Conservation (phyloP, 2,329 filamentous ascomycete species). For the Sodiomyces alkalinus region DNA sequence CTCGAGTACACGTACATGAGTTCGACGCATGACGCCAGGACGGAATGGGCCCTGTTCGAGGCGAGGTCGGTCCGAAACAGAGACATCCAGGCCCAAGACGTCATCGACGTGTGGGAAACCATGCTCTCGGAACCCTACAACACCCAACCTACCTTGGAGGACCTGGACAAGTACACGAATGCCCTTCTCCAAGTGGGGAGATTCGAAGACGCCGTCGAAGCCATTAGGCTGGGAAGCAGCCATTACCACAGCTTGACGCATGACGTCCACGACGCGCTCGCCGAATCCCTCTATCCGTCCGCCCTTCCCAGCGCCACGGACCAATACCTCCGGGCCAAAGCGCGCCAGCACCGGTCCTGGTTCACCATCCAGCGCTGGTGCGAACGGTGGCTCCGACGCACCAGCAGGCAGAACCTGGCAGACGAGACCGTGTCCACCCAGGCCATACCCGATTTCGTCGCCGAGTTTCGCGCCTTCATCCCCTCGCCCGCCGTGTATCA, state of each 20-base stretch:
- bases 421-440: neutral
- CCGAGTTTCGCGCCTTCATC: slow-evolving; percentile 6
- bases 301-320: slow-evolving; percentile 2
- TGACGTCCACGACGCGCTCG: slow-evolving; percentile 4
- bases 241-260: slow-evolving; percentile 2
- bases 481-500: slow-evolving; percentile 5
- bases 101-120: slow-evolving; percentile 38
- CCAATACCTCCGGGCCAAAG: slow-evolving; percentile 4
- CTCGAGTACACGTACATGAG: slow-evolving; percentile 53
- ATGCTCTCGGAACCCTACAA: slow-evolving; percentile 45
- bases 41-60: slow-evolving; percentile 19
- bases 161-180: slow-evolving; percentile 32
- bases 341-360: slow-evolving; percentile 6
- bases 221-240: slow-evolving; percentile 1
- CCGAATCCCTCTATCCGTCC: slow-evolving; percentile 5
- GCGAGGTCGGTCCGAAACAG: slow-evolving; percentile 10
- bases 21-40: slow-evolving; percentile 17
- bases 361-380: slow-evolving; percentile 5
- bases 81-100: slow-evolving; percentile 22
- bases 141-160: slow-evolving; percentile 38
- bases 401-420: slow-evolving; percentile 1
- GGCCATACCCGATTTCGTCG: slow-evolving; percentile 4
- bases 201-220: slow-evolving; percentile 3
- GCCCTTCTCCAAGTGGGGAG: slow-evolving; percentile 15
- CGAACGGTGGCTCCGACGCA: slow-evolving; percentile 3